phyloP scores from a whole-genome alignment of 1,284 basidiomycete genomes.

The Fistulinella cinereoalba region DNA sequence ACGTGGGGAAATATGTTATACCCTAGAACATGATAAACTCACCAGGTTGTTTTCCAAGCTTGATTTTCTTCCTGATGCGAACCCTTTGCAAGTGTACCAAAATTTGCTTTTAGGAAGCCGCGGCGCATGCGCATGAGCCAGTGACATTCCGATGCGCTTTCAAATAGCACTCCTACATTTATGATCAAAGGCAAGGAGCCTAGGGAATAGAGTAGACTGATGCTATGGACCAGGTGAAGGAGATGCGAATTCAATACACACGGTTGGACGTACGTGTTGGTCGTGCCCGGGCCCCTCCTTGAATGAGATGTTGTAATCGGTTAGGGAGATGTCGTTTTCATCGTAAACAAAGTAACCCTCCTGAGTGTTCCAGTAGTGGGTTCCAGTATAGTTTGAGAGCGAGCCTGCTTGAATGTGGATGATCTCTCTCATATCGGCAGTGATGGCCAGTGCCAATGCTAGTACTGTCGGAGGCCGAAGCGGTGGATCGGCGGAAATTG shows the following conservation, averaged over 20 bases:
- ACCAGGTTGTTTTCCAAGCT: slow-evolving; percentile 36
- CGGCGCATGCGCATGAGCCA: slow-evolving; percentile 8
- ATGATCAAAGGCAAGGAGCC: slow-evolving; percentile 61
- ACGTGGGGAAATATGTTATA: background rate
- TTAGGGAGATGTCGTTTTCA: slow-evolving; percentile 43
- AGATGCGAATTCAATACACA: background rate
- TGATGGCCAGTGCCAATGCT: background rate
- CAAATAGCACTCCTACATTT: slow-evolving; percentile 46
- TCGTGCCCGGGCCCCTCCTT: slow-evolving; percentile 54
- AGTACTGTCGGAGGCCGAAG: too few relatives aligned
- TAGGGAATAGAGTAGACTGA: slow-evolving; percentile 56
- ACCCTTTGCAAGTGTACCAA: slow-evolving; percentile 52
- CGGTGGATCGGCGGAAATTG: too few relatives aligned
- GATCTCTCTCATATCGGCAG: slow-evolving; percentile 62
- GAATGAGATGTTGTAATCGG: slow-evolving; percentile 61
- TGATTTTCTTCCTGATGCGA: slow-evolving; percentile 20
- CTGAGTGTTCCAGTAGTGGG: slow-evolving; percentile 81
- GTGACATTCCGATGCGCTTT: slow-evolving; percentile 1
- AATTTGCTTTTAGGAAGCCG: slow-evolving; percentile 66
- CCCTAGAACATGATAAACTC: slow-evolving; percentile 6
- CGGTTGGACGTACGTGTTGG: slow-evolving; percentile 37
- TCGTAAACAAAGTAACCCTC: slow-evolving; percentile 62
- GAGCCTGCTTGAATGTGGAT: slow-evolving; percentile 72
- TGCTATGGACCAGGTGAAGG: slow-evolving; percentile 40
- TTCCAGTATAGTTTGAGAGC: slow-evolving; percentile 63